Evolutionary conservation across 306 rosid genomes (phyloP).

Genomic region (Rubus idaeus): DNA sequence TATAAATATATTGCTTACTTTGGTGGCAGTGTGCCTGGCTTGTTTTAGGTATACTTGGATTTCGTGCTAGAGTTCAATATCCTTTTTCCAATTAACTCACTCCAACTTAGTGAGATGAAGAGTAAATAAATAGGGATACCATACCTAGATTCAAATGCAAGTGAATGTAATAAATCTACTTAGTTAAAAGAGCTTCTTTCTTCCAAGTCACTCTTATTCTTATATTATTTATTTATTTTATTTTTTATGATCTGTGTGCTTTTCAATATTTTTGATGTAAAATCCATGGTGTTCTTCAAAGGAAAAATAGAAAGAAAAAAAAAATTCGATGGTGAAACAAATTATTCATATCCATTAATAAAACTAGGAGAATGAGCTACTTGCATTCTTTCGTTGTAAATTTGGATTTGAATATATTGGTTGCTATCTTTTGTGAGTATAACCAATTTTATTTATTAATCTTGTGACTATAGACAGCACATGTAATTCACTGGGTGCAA

Average conservation of each 20-base stretch:
- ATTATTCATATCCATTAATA: background rate
- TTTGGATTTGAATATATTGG: conserved; percentile 1
- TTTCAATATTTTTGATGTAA: background rate
- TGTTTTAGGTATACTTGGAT: background rate
- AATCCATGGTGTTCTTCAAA: background rate
- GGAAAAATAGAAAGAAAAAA: background rate
- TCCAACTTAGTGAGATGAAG: background rate
- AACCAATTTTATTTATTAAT: background rate
- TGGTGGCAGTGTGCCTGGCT: background rate
- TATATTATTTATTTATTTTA: background rate
- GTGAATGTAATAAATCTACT: background rate
- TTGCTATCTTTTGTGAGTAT: background rate
- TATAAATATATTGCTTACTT: background rate
- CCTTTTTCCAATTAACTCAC: background rate
- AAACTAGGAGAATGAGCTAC: background rate
- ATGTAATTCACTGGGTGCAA: conserved; percentile 85
- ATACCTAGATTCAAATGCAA: background rate
- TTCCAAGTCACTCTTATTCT: conserved; percentile 1
- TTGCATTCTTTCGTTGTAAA: background rate
- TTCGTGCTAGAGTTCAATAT: background rate
- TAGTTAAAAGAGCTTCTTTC: background rate
- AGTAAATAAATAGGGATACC: background rate
- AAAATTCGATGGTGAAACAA: background rate
- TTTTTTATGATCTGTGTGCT: background rate
- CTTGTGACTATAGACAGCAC: conserved; percentile 67